phyloP scores from a whole-genome alignment of 169 alveolate species.

The Eimeria necatrix region DNA sequence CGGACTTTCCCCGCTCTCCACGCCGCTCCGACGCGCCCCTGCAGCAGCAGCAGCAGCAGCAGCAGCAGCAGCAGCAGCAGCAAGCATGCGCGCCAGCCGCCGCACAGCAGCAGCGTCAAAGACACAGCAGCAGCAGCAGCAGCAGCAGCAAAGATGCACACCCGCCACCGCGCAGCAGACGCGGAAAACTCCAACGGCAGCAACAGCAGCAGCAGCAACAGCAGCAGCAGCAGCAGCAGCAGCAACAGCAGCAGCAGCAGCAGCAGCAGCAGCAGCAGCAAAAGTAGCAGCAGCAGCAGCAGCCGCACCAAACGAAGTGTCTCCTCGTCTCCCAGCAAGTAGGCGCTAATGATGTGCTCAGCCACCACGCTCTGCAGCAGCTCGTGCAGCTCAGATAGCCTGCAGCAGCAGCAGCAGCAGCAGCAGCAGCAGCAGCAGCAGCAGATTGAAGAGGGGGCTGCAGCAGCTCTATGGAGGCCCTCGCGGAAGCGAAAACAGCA shows the following conservation, averaged over 20 bases:
- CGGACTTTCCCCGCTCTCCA: constrained; percentile 89
- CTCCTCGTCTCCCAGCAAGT: constrained; percentile 90
- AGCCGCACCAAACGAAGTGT: constrained; percentile 58
- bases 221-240: constrained; percentile 30
- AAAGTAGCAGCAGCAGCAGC: background rate
- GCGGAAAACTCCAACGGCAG: background rate
- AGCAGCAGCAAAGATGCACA: background rate
- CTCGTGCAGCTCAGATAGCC: constrained; percentile 90
- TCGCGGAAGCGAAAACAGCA: background rate
- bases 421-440: background rate
- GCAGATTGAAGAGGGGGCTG: background rate
- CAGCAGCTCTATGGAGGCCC: background rate
- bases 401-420: constrained; percentile 55
- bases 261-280: constrained; percentile 6
- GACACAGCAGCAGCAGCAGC: background rate
- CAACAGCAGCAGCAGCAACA: background rate
- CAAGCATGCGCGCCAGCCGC: background rate
- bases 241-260: constrained; percentile 37
- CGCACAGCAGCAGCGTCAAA: background rate
- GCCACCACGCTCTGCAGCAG: constrained; percentile 92
- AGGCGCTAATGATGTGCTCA: constrained; percentile 91
- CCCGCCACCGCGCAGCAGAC: background rate
- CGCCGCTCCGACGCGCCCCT: constrained; percentile 77
- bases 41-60: background rate
- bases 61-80: constrained; percentile 13